Evolutionary conservation across 805 yeast species (phyloP), one percentile per base, ranked within the genome.

Genomic region (Pichia manshurica): DNA sequence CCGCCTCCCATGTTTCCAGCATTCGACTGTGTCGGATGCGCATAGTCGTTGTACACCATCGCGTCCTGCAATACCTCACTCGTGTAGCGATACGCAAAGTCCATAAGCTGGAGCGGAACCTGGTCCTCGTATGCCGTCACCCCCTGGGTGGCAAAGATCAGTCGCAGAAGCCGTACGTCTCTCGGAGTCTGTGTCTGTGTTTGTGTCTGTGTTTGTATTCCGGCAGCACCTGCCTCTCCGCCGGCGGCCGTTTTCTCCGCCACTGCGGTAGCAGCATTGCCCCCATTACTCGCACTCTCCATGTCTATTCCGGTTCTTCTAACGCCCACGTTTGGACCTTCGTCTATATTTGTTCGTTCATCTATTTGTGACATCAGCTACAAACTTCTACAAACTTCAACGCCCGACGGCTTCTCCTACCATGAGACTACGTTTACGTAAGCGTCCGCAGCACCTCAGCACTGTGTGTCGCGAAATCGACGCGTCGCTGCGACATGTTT

Each of bases 51-150:
- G 65, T 90, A 93, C 2, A 85, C 72, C 45, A 87, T 76, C 0
- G 99, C 97, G 64, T 95, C 99, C 58, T 85, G 86, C 49, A 95
- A 68, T 3, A 93, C 84, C 5, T 89, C 83, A 21, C 84, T 74
- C 4, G 99, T 88, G 71, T 93, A 93, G 53, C 84, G 67, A 66
- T 87, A 84, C 13, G 99, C 98, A 70, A 93, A 93, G 64, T 93
- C 99, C 96, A 95, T 88, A 49, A 93, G 72, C 64, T 93, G 98
- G 21, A 95, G 66, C 0, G 98, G 96, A 3, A 93, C 98, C 49
- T 89, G 95, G 61, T 93, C 98, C 63, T 93, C 96, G 66, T 91
- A 93, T 50, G 84, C 79, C 48, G 84, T 87, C 23, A 93, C 86
- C 1, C 95, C 90, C 68, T 91, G 95, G 0, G 97, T 85, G 15